Evolutionary conservation across 169 alveolate species (phyloP).

Genomic region (Cryptosporidium bovis): DNA sequence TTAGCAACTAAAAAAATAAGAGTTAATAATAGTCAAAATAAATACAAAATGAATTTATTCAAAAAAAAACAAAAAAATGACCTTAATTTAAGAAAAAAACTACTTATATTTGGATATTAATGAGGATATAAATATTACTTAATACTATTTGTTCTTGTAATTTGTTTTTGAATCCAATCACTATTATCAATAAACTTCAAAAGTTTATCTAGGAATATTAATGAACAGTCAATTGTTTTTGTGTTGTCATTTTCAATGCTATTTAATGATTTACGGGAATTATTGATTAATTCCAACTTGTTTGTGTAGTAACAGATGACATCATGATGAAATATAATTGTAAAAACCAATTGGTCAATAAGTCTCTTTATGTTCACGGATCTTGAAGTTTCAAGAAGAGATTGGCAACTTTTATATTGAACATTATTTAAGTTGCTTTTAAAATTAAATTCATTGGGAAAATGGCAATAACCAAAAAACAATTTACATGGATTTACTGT

Average conservation of each 20-base stretch:
- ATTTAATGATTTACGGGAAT: conserved; percentile 11
- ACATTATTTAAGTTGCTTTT: neutral
- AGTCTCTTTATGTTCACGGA: conserved; percentile 25
- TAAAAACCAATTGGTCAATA: conserved; percentile 41
- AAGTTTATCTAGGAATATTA: neutral
- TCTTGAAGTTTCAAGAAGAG: conserved; percentile 3
- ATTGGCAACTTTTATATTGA: neutral
- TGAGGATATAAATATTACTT: neutral
- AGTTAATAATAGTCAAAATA: too few species aligned
- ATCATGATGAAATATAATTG: conserved; percentile 45
- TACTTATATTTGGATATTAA: too few species aligned
- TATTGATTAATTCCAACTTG: conserved; percentile 4
- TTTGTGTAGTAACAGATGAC: too few species aligned
- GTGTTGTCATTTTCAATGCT: neutral
- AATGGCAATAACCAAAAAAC: neutral
- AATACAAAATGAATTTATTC: too few species aligned
- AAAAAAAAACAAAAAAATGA: too few species aligned
- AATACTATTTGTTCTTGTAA: neutral
- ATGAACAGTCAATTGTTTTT: neutral
- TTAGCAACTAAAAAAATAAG: too few species aligned
- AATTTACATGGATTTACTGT: too few species aligned
- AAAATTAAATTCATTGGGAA: neutral
- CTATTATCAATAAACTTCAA: conserved; percentile 19
- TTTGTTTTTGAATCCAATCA: conserved; percentile 3
- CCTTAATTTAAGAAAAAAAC: too few species aligned